These are phyloP conservation scores for Penicillium aurantiogriseum DNA, from an alignment of 2,329 filamentous ascomycete genomes.

Conservation along the genomic window DNA sequence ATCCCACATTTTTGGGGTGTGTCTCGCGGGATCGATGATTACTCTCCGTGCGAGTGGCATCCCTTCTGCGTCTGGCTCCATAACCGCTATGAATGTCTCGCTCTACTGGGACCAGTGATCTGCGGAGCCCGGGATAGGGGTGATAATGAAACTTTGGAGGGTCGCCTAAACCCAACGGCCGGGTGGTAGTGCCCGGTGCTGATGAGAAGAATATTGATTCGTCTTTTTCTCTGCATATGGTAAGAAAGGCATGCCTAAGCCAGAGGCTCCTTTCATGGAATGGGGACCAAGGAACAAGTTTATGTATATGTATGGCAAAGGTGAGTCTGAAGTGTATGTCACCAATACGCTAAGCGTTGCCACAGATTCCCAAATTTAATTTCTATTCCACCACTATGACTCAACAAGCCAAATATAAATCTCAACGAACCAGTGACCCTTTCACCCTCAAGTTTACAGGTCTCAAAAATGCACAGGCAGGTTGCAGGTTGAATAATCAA, in stretches of 20 bases:
- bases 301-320: neutral
- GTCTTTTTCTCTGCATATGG: no score
- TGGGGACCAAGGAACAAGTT: neutral
- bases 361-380: no score
- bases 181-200: neutral
- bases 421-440: neutral
- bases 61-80: neutral
- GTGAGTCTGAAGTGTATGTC: no score
- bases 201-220: neutral
- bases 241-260: neutral
- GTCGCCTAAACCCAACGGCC: neutral
- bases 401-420: neutral
- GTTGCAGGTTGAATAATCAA: constrained; percentile 1
- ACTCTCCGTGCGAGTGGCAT: neutral
- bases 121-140: neutral
- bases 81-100: neutral
- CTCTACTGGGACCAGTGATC: no score
- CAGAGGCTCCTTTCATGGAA: neutral
- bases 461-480: neutral
- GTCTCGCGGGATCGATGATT: neutral
- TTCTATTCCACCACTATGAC: neutral
- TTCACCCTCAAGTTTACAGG: no score
- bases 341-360: no score
- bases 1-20: no score
- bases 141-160: neutral